Base-by-base conservation (phyloP, 768 basidiomycete species). In the Macrolepiota dolichaula region DNA sequence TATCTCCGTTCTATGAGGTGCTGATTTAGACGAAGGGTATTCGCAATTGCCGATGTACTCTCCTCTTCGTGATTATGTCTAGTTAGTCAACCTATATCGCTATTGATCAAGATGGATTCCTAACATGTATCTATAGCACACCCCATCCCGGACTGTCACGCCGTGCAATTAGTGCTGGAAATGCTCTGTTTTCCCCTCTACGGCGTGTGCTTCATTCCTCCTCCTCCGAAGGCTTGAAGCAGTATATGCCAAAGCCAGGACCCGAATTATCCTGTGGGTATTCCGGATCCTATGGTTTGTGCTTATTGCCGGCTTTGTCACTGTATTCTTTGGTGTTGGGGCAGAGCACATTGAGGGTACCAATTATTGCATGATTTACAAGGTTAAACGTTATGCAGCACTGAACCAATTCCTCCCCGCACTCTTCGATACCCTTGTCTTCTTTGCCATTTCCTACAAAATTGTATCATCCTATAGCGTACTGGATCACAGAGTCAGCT, bases 341-440 rank as follows among this genome's bases (percentile, higher is more conserved):
- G 69, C 63, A 1, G 62, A 17, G 0, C 66, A 70, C 37, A 68
- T 78, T 32, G 73, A 71, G 5, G 65, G 70, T 2, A 77, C 77
- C 10, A 51, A 65, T 6, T 70, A 74, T 36, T 78, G 75, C 57
- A 63, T 68, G 4, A 63, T 63, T 24, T 66, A 69, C 9, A 54
- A 51, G 11, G 51, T 77, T 25, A 61, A 68, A 49, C 52, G 51
- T 3, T 72, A 65, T 60, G 64, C 67, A 7, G 66, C 67, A 13
- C 68, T 67, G 1, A 64, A 66, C 1, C 53, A 67, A 0, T 68
- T 76, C 44, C 63, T 64, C 2, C 63, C 68, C 1, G 55, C 72
- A 1, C 42, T 68, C 42, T 69, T 69, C 51, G 73, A 74, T 54
- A 70, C 74, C 1, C 68, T 70, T 25, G 68, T 77, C 15, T 32